phyloP scores from a whole-genome alignment of 2,329 filamentous ascomycete genomes.

The Penicillium sp. region DNA sequence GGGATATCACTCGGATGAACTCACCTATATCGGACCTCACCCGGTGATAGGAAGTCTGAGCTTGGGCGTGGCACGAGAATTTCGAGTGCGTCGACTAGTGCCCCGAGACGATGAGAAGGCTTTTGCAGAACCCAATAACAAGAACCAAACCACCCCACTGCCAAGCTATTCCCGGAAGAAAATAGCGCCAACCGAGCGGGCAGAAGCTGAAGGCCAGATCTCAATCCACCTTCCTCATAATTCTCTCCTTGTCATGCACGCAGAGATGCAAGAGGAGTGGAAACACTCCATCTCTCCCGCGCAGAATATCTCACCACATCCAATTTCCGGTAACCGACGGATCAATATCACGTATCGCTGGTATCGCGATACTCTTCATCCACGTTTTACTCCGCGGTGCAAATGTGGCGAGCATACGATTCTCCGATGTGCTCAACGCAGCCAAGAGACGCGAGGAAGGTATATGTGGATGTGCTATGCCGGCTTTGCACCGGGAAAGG shows the following conservation, averaged over 20 bases:
- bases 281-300: slow-evolving; percentile 82
- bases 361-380: slow-evolving; percentile 74
- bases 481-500: slow-evolving; percentile 44
- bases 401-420: slow-evolving; percentile 65
- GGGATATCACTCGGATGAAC: slow-evolving; percentile 87
- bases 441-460: slow-evolving; percentile 68
- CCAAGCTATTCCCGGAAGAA: slow-evolving; percentile 31
- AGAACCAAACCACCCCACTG: slow-evolving; percentile 7
- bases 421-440: slow-evolving; percentile 74
- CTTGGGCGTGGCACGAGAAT: slow-evolving; percentile 87
- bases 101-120: slow-evolving; percentile 53
- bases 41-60: slow-evolving; percentile 87
- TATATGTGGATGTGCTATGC: slow-evolving; percentile 96
- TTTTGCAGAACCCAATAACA: slow-evolving; percentile 15
- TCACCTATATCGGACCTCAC: slow-evolving; percentile 87
- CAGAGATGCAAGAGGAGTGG: slow-evolving; percentile 96
- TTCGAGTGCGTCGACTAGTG: slow-evolving; percentile 75
- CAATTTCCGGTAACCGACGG: slow-evolving; percentile 70
- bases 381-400: slow-evolving; percentile 72
- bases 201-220: slow-evolving; percentile 76
- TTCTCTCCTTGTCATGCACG: slow-evolving; percentile 90
- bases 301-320: slow-evolving; percentile 75
- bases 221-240: slow-evolving; percentile 93
- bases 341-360: slow-evolving; percentile 94
- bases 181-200: slow-evolving; percentile 23